Conservation (phyloP, 768 basidiomycete genomes). For the Leccinum subtestaceum region DNA sequence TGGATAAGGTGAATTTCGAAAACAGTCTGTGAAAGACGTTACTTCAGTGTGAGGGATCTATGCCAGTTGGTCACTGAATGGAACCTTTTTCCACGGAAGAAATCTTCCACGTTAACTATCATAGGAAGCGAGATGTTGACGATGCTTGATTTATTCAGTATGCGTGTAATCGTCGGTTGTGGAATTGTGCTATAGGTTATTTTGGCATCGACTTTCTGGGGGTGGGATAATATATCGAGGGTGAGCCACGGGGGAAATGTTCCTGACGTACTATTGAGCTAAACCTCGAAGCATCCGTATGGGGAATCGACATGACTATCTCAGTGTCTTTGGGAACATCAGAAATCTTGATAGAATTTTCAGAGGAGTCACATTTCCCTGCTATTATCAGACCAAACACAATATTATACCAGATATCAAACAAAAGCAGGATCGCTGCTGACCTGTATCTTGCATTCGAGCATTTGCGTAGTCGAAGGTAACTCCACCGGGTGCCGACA, state of each 20-base stretch:
- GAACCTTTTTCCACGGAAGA: conserved; percentile 84
- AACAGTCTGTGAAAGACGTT: conserved; percentile 57
- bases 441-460: conserved; percentile 36
- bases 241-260: neutral
- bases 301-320: conserved; percentile 56
- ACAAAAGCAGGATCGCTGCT: conserved; percentile 12
- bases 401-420: neutral
- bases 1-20: conserved; percentile 87
- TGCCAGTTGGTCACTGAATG: neutral
- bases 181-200: conserved; percentile 64
- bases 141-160: conserved; percentile 49
- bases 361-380: conserved; percentile 36
- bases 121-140: conserved; percentile 77
- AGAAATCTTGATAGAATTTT: conserved; percentile 43
- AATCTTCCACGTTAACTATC: conserved; percentile 93
- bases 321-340: conserved; percentile 47
- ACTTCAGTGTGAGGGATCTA: neutral
- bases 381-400: conserved; percentile 16
- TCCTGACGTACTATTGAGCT: conserved; percentile 52
- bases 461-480: conserved; percentile 46
- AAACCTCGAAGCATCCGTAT: conserved; percentile 62
- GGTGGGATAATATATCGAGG: neutral
- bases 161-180: conserved; percentile 53
- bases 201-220: conserved; percentile 64
- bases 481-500: conserved; percentile 54